Percentiles rank a stretch among this genome's conserved stretches.
Conservation (phyloP, 2,329 filamentous ascomycete genomes). For the Diaporthe sp. region DNA sequence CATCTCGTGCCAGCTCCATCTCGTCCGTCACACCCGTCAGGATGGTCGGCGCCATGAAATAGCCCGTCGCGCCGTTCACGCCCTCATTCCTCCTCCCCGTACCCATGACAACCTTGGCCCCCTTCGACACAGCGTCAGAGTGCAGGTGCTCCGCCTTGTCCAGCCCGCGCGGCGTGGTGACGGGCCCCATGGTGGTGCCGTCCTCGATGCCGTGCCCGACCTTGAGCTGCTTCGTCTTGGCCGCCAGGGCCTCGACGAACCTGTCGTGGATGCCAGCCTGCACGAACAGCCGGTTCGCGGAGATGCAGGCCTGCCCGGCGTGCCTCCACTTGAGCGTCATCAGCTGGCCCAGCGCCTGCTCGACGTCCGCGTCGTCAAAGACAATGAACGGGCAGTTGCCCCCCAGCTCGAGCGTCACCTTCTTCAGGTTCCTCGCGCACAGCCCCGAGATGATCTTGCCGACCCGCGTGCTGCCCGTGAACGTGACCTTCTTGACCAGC, state of each 20-base stretch:
- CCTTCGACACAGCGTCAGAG: slow-evolving; percentile 42
- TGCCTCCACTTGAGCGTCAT: slow-evolving; percentile 60
- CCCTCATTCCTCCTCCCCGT: slow-evolving; percentile 61
- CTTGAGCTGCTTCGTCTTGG: slow-evolving; percentile 40
- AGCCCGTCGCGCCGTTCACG: slow-evolving; percentile 69
- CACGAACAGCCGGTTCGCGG: slow-evolving; percentile 76
- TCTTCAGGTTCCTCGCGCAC: slow-evolving; percentile 77
- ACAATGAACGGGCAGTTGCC: slow-evolving; percentile 79
- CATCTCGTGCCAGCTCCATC: slow-evolving; percentile 43
- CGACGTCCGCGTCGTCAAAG: slow-evolving; percentile 76
- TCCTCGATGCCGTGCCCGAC: slow-evolving; percentile 46
- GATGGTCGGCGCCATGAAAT: slow-evolving; percentile 81
- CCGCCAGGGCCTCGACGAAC: slow-evolving; percentile 67
- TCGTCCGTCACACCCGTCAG: slow-evolving; percentile 64
- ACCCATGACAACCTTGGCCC: slow-evolving; percentile 47
- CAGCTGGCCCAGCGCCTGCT: slow-evolving; percentile 67
- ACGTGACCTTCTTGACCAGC: slow-evolving; percentile 75
- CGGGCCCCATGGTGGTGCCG: slow-evolving; percentile 52
- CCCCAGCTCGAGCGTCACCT: slow-evolving; percentile 78
- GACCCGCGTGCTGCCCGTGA: slow-evolving; percentile 80
- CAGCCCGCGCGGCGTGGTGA: slow-evolving; percentile 52
- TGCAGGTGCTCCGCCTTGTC: slow-evolving; percentile 51
- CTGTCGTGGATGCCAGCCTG: slow-evolving; percentile 73
- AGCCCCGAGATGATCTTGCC: slow-evolving; percentile 76
- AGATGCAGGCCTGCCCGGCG: slow-evolving; percentile 75